Base-by-base conservation (phyloP, 1,284 basidiomycete species). In the Heliocybe sulcata region DNA sequence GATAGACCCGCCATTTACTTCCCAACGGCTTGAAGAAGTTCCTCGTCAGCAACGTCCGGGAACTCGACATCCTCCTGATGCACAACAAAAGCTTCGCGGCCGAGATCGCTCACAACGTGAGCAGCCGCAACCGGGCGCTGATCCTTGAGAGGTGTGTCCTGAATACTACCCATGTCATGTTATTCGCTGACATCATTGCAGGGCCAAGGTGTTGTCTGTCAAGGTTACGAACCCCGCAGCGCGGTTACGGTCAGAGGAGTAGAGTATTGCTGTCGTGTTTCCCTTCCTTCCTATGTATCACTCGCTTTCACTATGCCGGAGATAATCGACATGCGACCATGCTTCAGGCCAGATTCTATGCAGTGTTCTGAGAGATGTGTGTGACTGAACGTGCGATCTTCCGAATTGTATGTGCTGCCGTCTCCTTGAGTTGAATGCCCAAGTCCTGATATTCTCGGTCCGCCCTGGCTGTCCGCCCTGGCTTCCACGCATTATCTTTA, bases 31-130 rank as follows among this genome's bases (percentile, higher is more conserved):
- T 92, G 71, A 96, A 94, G 79, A 95, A 94, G 74, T 87, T 97
- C 77, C 75, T 96, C 61, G 91, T 98, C 67, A 88, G 83, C 81
- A 98, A 97, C 76, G 81, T 90, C 57, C 82, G 86, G 70, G 94
- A 98, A 72, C 75, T 98, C 62, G 93, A 98, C 67, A 82, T 98
- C 64, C 85, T 98, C 59, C 77, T 98, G 56, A 95, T 98, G 94
- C 95, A 99, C 86, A 97, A 95, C 85, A 92, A 92, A 80, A 90
- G 81, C 68, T 99, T 91, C 72, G 90, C 95, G 58, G 97, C 95
- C 59, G 92, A 95, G 75, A 93, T 99, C 67, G 97, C 97, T 56
- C 95, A 98, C 83, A 92, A 88, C 70, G 95, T 99, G 65, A 92
- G 89, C 77, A 92, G 90, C 79, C 90, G 94, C 73, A 98, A 99